These are phyloP conservation scores for Apiospora phragmitis DNA, from an alignment of 2,329 filamentous ascomycete genomes.

Conservation along the genomic window DNA sequence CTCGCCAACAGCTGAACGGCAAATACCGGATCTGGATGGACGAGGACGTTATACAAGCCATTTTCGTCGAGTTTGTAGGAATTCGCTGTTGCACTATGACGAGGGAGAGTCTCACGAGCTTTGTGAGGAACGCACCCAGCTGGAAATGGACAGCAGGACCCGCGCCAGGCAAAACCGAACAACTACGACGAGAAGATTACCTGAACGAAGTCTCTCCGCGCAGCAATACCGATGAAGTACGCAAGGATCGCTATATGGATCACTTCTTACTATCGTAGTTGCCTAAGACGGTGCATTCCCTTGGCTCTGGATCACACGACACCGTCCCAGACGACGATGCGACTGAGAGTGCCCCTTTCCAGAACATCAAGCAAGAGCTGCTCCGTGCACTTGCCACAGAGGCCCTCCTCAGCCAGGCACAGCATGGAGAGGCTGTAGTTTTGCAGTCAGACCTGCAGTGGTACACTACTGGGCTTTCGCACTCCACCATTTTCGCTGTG, in stretches of 20 bases:
- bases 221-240: background rate
- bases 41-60: constrained; percentile 45
- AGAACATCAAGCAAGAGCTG: constrained; percentile 38
- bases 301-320: constrained; percentile 27
- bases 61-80: constrained; percentile 45
- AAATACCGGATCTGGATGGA: constrained; percentile 48
- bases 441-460: constrained; percentile 44
- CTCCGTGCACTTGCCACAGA: constrained; percentile 41
- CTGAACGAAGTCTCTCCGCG: constrained; percentile 3
- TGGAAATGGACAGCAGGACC: constrained; percentile 16
- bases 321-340: constrained; percentile 25
- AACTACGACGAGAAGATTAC: constrained; percentile 29
- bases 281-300: constrained; percentile 25
- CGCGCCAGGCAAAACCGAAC: constrained; percentile 22
- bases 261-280: constrained; percentile 37
- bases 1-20: constrained; percentile 42
- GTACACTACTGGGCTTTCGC: constrained; percentile 43
- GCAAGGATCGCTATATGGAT: constrained; percentile 25
- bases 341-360: constrained; percentile 20
- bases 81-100: constrained; percentile 34
- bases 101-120: constrained; percentile 26
- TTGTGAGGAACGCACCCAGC: constrained; percentile 16
- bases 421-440: constrained; percentile 30
- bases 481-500: constrained; percentile 42
- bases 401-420: constrained; percentile 31